Evolutionary conservation across 2,329 filamentous ascomycete genomes (phyloP).

Genomic region (Sporothrix brunneoviolacea): DNA sequence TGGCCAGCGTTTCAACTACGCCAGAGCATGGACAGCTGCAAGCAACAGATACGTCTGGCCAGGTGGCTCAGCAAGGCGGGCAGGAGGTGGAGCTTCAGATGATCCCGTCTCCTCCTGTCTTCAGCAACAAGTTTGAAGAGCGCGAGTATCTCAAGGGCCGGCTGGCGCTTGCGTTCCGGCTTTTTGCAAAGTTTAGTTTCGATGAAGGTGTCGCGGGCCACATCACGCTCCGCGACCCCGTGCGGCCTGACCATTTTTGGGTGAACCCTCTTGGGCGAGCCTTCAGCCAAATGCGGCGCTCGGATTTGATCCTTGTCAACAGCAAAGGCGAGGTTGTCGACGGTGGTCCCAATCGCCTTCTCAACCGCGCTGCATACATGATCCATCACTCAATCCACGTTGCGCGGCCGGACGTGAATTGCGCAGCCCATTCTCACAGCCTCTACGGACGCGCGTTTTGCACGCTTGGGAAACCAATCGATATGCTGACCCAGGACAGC

Average conservation of each 20-base stretch:
- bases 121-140: conserved; percentile 28
- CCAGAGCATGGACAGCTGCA: no score
- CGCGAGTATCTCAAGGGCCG: conserved; percentile 46
- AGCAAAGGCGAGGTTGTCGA: conserved; percentile 55
- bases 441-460: conserved; percentile 47
- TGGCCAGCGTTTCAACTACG: no score
- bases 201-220: conserved; percentile 58
- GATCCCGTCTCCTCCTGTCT: conserved; percentile 9
- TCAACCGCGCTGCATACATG: conserved; percentile 33
- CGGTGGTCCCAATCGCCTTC: conserved; percentile 41
- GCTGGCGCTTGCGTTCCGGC: conserved; percentile 48
- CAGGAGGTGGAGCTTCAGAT: conserved; percentile 3
- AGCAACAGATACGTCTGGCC: no score
- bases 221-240: conserved; percentile 53
- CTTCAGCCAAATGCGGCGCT: conserved; percentile 12
- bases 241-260: conserved; percentile 54
- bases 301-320: conserved; percentile 58
- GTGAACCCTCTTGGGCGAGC: conserved; percentile 49
- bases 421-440: conserved; percentile 42
- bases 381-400: conserved; percentile 43
- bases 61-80: neutral
- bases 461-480: conserved; percentile 48
- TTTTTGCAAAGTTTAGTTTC: conserved; percentile 48
- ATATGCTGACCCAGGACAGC: conserved; percentile 56
- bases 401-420: conserved; percentile 41